Conservation (phyloP, 768 basidiomycete species). For the Russula ochroleuca region DNA sequence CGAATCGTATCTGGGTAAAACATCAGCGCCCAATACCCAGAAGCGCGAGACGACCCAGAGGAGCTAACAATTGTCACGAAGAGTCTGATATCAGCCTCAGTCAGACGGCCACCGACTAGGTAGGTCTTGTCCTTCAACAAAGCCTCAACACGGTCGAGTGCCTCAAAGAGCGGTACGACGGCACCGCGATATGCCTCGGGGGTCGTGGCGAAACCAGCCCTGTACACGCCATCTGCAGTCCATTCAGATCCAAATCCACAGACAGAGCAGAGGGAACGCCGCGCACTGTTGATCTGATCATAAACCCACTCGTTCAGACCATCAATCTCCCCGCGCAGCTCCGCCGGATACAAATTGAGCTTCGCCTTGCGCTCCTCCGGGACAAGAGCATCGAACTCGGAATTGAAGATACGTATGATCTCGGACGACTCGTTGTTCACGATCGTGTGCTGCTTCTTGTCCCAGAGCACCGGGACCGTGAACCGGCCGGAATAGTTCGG, state of each 20-base stretch:
- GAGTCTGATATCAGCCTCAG: constrained; percentile 81
- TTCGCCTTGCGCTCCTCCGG: constrained; percentile 55
- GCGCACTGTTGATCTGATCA: constrained; percentile 76
- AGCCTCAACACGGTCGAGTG: constrained; percentile 78
- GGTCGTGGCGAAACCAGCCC: constrained; percentile 77
- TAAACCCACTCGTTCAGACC: constrained; percentile 83
- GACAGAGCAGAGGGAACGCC: no score
- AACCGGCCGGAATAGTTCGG: constrained; percentile 72
- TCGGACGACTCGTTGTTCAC: constrained; percentile 97
- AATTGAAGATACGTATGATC: constrained; percentile 92
- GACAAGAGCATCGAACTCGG: constrained; percentile 70
- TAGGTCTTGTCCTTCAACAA: constrained; percentile 75
- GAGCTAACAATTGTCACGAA: constrained; percentile 86
- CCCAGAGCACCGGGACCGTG: constrained; percentile 91
- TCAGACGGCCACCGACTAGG: constrained; percentile 76
- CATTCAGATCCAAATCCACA: not conserved
- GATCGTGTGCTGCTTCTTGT: constrained; percentile 79
- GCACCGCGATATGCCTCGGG: constrained; percentile 79
- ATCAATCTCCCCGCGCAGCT: constrained; percentile 73
- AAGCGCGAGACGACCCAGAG: not conserved
- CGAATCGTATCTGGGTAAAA: constrained; percentile 67
- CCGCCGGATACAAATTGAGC: constrained; percentile 75
- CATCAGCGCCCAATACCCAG: not conserved
- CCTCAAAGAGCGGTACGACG: constrained; percentile 68
- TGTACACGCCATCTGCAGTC: constrained; percentile 75